phyloP scores from a whole-genome alignment of 495 filamentous ascomycete genomes.

The Lepidopterella palustris region DNA sequence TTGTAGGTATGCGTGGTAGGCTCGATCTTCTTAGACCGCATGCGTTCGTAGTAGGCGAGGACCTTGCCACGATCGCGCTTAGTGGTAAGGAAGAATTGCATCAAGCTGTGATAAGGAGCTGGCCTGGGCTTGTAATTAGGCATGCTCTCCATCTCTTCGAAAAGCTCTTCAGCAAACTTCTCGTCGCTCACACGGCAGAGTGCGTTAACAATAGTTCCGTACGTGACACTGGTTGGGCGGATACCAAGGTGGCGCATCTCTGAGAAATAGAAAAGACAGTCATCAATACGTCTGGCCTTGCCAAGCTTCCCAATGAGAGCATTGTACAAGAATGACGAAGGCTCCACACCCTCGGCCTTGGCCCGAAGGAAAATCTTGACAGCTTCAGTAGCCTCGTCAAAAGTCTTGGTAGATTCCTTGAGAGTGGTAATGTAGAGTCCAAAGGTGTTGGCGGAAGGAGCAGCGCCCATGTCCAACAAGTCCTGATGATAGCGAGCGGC shows the following conservation, averaged over 20 bases:
- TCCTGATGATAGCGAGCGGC: conserved; percentile 87
- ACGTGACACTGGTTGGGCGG: conserved; percentile 93
- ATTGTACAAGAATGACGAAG: conserved; percentile 95
- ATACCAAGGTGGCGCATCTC: conserved; percentile 93
- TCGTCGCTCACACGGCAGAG: conserved; percentile 96
- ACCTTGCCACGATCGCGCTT: conserved; percentile 93
- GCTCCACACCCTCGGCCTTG: conserved; percentile 88
- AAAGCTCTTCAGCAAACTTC: conserved; percentile 94
- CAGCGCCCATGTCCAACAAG: conserved; percentile 75
- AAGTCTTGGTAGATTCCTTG: conserved; percentile 93
- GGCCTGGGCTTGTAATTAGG: conserved; percentile 97
- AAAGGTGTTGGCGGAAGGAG: conserved; percentile 94
- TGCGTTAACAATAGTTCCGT: conserved; percentile 96
- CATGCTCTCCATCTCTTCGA: conserved; percentile 98
- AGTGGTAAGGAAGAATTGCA: conserved; percentile 97
- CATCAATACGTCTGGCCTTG: conserved; percentile 93
- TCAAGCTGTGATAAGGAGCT: conserved; percentile 96
- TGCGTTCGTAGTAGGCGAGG: conserved; percentile 90
- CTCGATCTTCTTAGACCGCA: conserved; percentile 77
- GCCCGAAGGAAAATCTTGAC: conserved; percentile 95
- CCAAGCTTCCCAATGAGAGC: conserved; percentile 97
- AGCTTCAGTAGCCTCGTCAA: conserved; percentile 93
- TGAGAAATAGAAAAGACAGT: conserved; percentile 94
- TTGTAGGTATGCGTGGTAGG: conserved; percentile 97
- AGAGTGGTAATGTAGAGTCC: conserved; percentile 97